Evolutionary conservation across 768 basidiomycete genomes (phyloP).

Genomic region (Mycena capillaripes): DNA sequence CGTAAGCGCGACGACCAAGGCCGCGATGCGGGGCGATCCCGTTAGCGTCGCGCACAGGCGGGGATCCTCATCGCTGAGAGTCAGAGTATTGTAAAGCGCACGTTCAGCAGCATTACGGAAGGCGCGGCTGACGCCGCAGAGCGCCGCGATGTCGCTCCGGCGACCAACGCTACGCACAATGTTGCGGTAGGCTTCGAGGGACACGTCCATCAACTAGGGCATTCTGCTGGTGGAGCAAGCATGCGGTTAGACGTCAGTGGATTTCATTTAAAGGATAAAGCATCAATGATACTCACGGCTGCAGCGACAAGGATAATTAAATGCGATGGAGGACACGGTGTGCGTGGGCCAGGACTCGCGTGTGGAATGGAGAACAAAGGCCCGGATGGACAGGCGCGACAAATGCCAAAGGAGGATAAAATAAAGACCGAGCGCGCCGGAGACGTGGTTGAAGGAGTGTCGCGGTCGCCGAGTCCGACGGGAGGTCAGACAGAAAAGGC

Average conservation of each 20-base stretch:
- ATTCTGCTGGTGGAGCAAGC: constrained; percentile 8
- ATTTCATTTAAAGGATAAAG: background rate
- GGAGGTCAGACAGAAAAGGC: background rate
- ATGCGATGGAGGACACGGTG: background rate
- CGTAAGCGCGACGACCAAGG: constrained; percentile 67
- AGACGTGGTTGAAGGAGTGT: constrained; percentile 13
- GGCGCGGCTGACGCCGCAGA: constrained; percentile 70
- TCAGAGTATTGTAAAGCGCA: constrained; percentile 72
- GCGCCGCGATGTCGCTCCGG: constrained; percentile 66
- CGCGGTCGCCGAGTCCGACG: background rate
- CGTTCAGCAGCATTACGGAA: constrained; percentile 70
- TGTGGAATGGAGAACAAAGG: background rate
- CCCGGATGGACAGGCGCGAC: background rate
- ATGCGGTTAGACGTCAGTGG: background rate
- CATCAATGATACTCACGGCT: constrained; percentile 2
- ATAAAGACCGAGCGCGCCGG: background rate
- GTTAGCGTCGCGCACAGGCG: constrained; percentile 63
- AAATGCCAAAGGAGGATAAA: background rate
- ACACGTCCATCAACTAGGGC: constrained; percentile 63
- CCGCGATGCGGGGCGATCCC: constrained; percentile 60
- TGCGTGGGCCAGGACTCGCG: background rate
- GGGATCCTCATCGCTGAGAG: constrained; percentile 56
- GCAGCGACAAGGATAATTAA: background rate
- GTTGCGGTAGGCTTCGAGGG: constrained; percentile 70
- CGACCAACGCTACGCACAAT: constrained; percentile 67